phyloP scores from a whole-genome alignment of 2,329 filamentous ascomycete genomes.

The Arthrobotrys musiformis region DNA sequence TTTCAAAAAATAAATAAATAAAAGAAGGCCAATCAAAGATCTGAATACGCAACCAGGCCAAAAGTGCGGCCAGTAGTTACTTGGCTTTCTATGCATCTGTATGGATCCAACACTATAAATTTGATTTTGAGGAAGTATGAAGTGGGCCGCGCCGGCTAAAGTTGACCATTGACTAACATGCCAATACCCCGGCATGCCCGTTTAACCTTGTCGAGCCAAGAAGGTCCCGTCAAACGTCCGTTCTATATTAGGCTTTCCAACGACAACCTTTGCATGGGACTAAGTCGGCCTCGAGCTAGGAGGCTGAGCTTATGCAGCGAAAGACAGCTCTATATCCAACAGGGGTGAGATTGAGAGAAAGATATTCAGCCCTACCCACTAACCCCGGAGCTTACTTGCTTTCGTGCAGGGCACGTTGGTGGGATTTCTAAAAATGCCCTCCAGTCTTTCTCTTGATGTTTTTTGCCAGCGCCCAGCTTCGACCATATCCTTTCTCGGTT shows the following conservation, averaged over 20 bases:
- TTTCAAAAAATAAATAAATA: too few relatives aligned
- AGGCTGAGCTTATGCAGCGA: slow-evolving; percentile 53
- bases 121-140: background rate
- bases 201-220: slow-evolving; percentile 36
- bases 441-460: background rate
- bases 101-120: too few relatives aligned
- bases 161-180: slow-evolving; percentile 5
- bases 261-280: slow-evolving; percentile 22
- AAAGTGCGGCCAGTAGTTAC: too few relatives aligned
- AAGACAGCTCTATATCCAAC: slow-evolving; percentile 18
- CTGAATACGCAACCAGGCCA: too few relatives aligned
- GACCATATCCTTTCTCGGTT: slow-evolving; percentile 5
- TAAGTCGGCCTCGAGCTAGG: slow-evolving; percentile 7
- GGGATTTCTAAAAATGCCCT: slow-evolving; percentile 51
- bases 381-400: slow-evolving; percentile 53
- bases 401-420: slow-evolving; percentile 34
- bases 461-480: background rate
- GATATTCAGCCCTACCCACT: slow-evolving; percentile 50
- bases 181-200: slow-evolving; percentile 22
- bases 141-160: slow-evolving; percentile 25
- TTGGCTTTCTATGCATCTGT: too few relatives aligned
- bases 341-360: slow-evolving; percentile 23
- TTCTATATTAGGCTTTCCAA: slow-evolving; percentile 54
- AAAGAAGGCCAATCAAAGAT: too few relatives aligned
- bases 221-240: slow-evolving; percentile 32